A percentile compares a stretch with the other conserved stretches of the same genome.
Evolutionary conservation across 495 filamentous ascomycete genomes (phyloP).

Genomic region (Xylaria castorea): DNA sequence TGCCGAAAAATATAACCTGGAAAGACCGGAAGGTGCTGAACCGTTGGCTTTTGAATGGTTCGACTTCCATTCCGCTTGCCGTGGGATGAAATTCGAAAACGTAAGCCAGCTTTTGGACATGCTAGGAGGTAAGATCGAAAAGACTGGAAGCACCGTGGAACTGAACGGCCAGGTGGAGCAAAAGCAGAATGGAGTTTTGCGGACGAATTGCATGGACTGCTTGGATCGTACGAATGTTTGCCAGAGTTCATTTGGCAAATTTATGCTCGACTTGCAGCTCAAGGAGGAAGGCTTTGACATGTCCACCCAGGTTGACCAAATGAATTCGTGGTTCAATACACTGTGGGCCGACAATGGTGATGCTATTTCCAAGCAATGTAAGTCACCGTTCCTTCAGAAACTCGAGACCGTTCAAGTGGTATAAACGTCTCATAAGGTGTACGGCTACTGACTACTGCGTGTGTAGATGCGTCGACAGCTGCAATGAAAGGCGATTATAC

Average conservation of each 20-base stretch:
- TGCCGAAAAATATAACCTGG: slow-evolving; percentile 66
- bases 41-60: slow-evolving; percentile 85
- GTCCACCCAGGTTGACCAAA: slow-evolving; percentile 69
- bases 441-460: slow-evolving; percentile 32
- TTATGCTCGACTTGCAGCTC: slow-evolving; percentile 77
- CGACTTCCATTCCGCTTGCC: slow-evolving; percentile 88
- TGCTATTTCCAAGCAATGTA: slow-evolving; percentile 70
- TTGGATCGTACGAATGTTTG: slow-evolving; percentile 93
- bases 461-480: slow-evolving; percentile 81
- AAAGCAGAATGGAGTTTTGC: slow-evolving; percentile 74
- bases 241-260: slow-evolving; percentile 82
- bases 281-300: slow-evolving; percentile 75
- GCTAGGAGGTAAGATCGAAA: slow-evolving; percentile 66
- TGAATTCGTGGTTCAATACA: slow-evolving; percentile 89
- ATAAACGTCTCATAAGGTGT: not conserved
- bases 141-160: slow-evolving; percentile 68
- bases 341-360: slow-evolving; percentile 96
- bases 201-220: slow-evolving; percentile 98
- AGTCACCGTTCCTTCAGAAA: slow-evolving; percentile 16
- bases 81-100: slow-evolving; percentile 97
- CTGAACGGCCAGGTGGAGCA: slow-evolving; percentile 53
- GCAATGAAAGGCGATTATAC: slow-evolving; percentile 97
- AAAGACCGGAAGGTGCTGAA: slow-evolving; percentile 48
- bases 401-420: no score
- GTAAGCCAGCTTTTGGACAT: slow-evolving; percentile 77